These are phyloP conservation scores for Colletotrichum sansevieriae DNA, from an alignment of 2,329 filamentous ascomycete genomes.

Conservation along the genomic window DNA sequence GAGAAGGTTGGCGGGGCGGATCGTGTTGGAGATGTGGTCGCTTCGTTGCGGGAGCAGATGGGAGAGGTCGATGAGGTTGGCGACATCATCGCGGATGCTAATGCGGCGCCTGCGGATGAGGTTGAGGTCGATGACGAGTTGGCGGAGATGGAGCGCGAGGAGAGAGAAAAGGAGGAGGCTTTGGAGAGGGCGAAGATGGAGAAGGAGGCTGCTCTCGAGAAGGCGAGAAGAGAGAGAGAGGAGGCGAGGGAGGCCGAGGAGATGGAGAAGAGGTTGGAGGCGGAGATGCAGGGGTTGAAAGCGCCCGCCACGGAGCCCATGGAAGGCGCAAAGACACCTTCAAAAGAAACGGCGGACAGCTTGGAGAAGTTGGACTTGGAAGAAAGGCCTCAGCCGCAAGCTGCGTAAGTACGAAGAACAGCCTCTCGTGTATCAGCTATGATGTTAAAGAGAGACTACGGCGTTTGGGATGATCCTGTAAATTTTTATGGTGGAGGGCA, in stretches of 20 bases:
- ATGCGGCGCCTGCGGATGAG: slow-evolving; percentile 75
- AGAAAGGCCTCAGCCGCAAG: slow-evolving; percentile 45
- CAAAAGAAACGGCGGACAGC: slow-evolving; percentile 49
- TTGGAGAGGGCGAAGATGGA: slow-evolving; percentile 56
- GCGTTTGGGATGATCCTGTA: slow-evolving; percentile 18
- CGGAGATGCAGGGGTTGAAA: slow-evolving; percentile 45
- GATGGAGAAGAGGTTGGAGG: slow-evolving; percentile 62
- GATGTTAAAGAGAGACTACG: not conserved
- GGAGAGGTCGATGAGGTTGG: slow-evolving; percentile 85
- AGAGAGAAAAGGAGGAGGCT: slow-evolving; percentile 65
- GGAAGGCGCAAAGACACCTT: slow-evolving; percentile 48
- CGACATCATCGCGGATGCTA: slow-evolving; percentile 77
- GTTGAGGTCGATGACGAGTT: slow-evolving; percentile 90
- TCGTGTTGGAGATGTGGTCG: slow-evolving; percentile 81
- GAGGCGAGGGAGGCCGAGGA: slow-evolving; percentile 63
- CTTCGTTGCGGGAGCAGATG: slow-evolving; percentile 84
- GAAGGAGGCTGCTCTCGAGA: slow-evolving; percentile 55
- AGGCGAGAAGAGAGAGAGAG: slow-evolving; percentile 57
- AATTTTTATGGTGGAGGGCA: slow-evolving; percentile 25
- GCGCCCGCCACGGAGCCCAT: slow-evolving; percentile 28
- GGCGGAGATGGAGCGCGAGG: slow-evolving; percentile 76
- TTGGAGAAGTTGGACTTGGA: slow-evolving; percentile 56
- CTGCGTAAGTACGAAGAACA: slow-evolving; percentile 35
- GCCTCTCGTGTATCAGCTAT: not conserved
- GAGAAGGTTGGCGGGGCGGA: slow-evolving; percentile 82